These are phyloP conservation scores for Hyphopichia wangnamkhiaoensis DNA, from an alignment of 1,139 yeast genomes.

Conservation along the genomic window DNA sequence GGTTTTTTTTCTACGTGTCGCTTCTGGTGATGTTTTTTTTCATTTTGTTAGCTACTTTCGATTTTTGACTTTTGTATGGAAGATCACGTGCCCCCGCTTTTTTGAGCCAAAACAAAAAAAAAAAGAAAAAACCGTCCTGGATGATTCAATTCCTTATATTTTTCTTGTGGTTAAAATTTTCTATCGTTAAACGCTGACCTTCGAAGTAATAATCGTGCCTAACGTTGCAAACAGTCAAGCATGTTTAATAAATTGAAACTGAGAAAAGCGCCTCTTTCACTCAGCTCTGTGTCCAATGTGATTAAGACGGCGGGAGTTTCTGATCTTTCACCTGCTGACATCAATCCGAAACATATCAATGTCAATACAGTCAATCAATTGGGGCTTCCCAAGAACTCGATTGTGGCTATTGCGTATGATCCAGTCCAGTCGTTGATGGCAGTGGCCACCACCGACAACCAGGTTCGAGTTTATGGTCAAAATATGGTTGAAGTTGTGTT, in stretches of 20 bases:
- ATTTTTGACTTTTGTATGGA: no score
- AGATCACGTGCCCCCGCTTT: neutral
- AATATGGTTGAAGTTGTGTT: slow-evolving; percentile 77
- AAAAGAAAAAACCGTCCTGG: neutral
- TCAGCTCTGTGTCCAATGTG: slow-evolving; percentile 55
- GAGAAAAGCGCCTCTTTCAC: slow-evolving; percentile 48
- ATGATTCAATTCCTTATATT: no score
- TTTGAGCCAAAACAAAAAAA: neutral
- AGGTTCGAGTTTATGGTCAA: slow-evolving; percentile 81
- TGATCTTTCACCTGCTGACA: slow-evolving; percentile 41
- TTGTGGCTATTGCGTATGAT: slow-evolving; percentile 74
- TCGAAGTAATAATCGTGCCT: no score
- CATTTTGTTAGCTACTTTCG: no score
- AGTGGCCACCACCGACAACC: slow-evolving; percentile 68
- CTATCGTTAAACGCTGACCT: no score
- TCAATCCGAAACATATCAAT: slow-evolving; percentile 39
- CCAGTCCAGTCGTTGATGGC: slow-evolving; percentile 89
- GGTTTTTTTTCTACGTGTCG: slow-evolving; percentile 2
- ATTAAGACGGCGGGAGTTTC: slow-evolving; percentile 46
- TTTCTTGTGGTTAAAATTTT: no score
- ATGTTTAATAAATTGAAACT: slow-evolving; percentile 51
- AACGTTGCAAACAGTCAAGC: no score
- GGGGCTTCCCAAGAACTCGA: slow-evolving; percentile 41
- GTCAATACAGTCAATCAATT: slow-evolving; percentile 36
- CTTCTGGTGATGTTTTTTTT: slow-evolving; percentile 3